A percentile compares a stretch with the other conserved stretches of the same genome.
These are phyloP conservation scores for Neurospora africana DNA, from an alignment of 495 filamentous ascomycete genomes.

Conservation along the genomic window DNA sequence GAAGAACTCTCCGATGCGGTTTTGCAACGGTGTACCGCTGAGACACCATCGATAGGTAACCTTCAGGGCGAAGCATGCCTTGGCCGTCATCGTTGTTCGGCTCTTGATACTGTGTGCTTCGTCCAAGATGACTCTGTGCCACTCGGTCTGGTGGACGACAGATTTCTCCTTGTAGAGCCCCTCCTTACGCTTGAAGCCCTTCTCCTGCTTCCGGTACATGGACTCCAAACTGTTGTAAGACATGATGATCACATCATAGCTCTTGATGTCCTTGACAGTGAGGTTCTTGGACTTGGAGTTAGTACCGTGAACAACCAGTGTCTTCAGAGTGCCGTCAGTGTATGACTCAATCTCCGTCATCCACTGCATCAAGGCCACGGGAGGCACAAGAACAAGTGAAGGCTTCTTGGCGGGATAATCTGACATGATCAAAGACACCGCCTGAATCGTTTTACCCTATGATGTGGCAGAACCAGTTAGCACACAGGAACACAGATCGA, in stretches of 20 bases:
- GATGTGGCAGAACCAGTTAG: neutral
- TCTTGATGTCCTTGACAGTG: constrained; percentile 58
- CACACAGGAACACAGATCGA: neutral
- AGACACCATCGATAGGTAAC: constrained; percentile 89
- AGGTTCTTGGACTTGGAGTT: constrained; percentile 72
- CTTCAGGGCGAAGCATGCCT: constrained; percentile 82
- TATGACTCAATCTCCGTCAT: constrained; percentile 85
- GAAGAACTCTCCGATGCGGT: constrained; percentile 95
- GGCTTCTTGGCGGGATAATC: constrained; percentile 77
- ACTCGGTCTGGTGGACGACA: constrained; percentile 73
- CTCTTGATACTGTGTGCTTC: constrained; percentile 91
- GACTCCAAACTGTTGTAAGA: constrained; percentile 92
- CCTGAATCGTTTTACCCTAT: constrained; percentile 87
- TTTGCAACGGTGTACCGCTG: constrained; percentile 88
- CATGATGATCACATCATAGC: constrained; percentile 89
- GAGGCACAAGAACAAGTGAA: constrained; percentile 82
- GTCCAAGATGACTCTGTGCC: constrained; percentile 86
- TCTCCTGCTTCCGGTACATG: constrained; percentile 81
- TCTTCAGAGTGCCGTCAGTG: constrained; percentile 78
- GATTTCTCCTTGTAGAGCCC: constrained; percentile 65
- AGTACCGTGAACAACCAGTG: constrained; percentile 79
- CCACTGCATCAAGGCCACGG: constrained; percentile 97
- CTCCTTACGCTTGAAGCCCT: constrained; percentile 74
- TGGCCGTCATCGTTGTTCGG: constrained; percentile 79
- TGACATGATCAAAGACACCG: constrained; percentile 93